Evolutionary conservation across 2,329 filamentous ascomycete species (phyloP), one percentile per base, ranked within the genome.

Genomic region (Paraphaeosphaeria sporulosa): DNA sequence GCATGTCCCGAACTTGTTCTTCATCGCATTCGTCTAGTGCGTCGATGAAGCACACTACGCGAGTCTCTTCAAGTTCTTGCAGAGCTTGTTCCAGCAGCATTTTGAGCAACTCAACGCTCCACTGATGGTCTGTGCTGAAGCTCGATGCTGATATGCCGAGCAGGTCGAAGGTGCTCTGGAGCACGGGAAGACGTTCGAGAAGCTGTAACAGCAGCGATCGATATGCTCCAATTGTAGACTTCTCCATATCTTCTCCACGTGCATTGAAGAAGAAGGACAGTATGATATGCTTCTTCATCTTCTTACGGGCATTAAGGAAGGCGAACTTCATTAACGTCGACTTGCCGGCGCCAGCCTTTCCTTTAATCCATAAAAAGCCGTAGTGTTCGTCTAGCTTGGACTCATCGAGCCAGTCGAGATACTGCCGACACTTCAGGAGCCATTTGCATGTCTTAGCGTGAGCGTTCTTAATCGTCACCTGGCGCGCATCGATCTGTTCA

Each of bases 21-120:
- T 81, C 78, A 8, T 81, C 71, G 60, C 81, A 83, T 63, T 84
- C 83, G 43, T 85, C 82, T 2, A 84, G 71, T 0, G 82, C 82
- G 56, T 83, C 81, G 0, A 74, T 63, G 42, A 72, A 68, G 34
- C 55, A 60, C 9, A 63, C 36, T 10, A 71, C 50, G 15, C 60
- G 48, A 21, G 52, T 57, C n/a, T 57, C 27, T 5, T 49, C 55
- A 15, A 67, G 58, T 12, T 13, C 36, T 38, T 40, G 48, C 4
- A 64, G 48, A 17, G 59, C 59, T 15, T 64, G 50, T 19, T 59
- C 63, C 13, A 71, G 54, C 19, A 70, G 63, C 5, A 52, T 34
- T 44, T 59, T 60, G 27, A 66, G 59, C 42, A 47, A 49, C 27
- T 59, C 43, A 8, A 54, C 32, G 17, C 32, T 57, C 61, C 61